Conservation (phyloP, 202 grass and related monocot species). For the Panicum virgatum region DNA sequence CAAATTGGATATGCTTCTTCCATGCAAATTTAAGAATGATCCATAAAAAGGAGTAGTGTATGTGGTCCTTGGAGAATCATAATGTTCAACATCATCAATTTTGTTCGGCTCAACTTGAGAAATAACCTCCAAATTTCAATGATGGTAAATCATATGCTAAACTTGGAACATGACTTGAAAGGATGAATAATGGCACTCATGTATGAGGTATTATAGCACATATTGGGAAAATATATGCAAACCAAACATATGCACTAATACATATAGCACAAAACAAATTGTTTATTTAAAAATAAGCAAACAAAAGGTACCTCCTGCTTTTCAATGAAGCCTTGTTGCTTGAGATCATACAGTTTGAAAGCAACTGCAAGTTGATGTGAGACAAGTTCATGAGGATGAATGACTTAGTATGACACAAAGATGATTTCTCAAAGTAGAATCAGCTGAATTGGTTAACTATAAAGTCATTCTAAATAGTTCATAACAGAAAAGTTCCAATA, state of each 20-base stretch:
- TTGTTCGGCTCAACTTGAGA: constrained; percentile 13
- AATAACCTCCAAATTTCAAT: constrained; percentile 2
- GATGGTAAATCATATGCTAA: background rate
- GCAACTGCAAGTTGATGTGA: constrained; percentile 67
- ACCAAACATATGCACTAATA: background rate
- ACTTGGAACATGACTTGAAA: background rate
- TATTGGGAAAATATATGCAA: constrained; percentile 8
- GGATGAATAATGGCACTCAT: background rate
- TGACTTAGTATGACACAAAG: background rate
- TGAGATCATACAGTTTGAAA: constrained; percentile 94
- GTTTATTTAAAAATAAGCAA: constrained; percentile 13
- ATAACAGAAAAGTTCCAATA: background rate
- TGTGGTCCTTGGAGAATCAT: background rate
- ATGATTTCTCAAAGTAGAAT: constrained; percentile 31
- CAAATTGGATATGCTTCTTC: constrained; percentile 18
- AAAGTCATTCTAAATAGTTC: background rate
- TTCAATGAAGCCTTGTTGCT: constrained; percentile 98
- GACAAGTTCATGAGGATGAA: constrained; percentile 27
- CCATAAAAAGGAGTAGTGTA: background rate
- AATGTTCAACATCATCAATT: background rate
- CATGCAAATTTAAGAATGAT: constrained; percentile 22
- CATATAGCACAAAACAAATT: constrained; percentile 5
- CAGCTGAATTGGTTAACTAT: background rate
- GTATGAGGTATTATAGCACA: constrained; percentile 1
- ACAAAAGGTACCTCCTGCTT: constrained; percentile 75